These are phyloP conservation scores for Aristolochia contorta DNA, from an alignment of 164 flowering plant genomes.

Conservation along the genomic window DNA sequence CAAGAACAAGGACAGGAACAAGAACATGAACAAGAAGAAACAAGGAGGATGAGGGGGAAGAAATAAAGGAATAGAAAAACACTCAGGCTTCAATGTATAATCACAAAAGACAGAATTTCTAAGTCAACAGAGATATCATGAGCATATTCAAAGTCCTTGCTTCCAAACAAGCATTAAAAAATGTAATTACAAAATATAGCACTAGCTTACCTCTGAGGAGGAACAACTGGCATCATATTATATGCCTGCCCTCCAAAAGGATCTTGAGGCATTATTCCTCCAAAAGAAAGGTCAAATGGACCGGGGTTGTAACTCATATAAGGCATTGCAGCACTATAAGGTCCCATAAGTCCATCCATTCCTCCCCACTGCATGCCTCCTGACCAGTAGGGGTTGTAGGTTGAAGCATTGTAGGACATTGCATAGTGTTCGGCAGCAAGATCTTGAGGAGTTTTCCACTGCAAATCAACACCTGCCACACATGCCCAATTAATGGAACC, in stretches of 20 bases:
- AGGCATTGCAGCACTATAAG: conserved; percentile 52
- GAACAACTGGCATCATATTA: conserved; percentile 42
- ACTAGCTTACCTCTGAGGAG: conserved; percentile 43
- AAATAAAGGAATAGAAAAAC: neutral
- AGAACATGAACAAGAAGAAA: neutral
- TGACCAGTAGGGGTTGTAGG: conserved; percentile 60
- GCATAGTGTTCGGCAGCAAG: conserved; percentile 47
- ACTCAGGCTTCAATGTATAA: neutral
- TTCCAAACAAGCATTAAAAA: neutral
- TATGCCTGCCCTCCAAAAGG: conserved; percentile 52
- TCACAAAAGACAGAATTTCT: neutral
- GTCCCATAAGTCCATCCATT: conserved; percentile 52
- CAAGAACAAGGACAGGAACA: too few species aligned
- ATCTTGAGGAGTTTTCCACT: conserved; percentile 61
- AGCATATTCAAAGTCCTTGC: neutral
- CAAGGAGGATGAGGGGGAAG: neutral
- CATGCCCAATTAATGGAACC: neutral
- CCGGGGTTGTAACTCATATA: conserved; percentile 53
- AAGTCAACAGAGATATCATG: neutral
- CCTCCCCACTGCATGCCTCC: conserved; percentile 66
- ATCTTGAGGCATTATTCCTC: conserved; percentile 46
- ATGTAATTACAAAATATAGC: neutral
- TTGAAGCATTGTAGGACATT: conserved; percentile 58
- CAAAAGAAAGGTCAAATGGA: conserved; percentile 54
- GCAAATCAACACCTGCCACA: conserved; percentile 29